Evolutionary conservation across 2,329 filamentous ascomycete genomes (phyloP), one percentile per base, ranked within the genome.

Genomic region (Cytospora mali): DNA sequence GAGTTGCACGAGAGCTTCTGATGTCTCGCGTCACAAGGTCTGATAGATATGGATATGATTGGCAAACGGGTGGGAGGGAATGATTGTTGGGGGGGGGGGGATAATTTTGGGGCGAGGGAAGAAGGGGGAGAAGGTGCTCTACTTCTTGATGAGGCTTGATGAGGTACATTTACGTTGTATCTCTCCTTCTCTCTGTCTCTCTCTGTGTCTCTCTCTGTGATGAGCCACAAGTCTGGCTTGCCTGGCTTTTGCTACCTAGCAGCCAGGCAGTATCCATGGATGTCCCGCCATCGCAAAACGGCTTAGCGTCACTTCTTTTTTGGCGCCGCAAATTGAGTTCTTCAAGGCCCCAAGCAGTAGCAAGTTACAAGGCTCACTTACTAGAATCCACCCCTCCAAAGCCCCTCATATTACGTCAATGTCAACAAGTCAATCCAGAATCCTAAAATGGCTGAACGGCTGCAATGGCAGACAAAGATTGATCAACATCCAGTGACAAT

Each of bases 21-120:
- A 53, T 60, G 55, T 65, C 52, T 65, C 62, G 63, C 63, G 63
- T 65, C 63, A 65, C 55, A 65, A 60, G 63, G 50, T 51, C 51
- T 62, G 49, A 54, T 35, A 57, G 54, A 51, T 62, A 61, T 57
- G 62, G 51, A 55, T 55, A 53, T 58, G 58, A 60, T 55, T 60
- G 50, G 58, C 58, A 54, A 51, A 46, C 42, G 42, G 42, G 50
- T 35, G 39, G 35, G 46, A 31, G 50, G 57, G 27, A 42, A n/a
- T 60, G 25, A 46, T 46, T 33, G 31, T 9, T 9, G 31, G 31
- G 31, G 6, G 31, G 9, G 39, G n/a, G 7, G n/a, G 42, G n/a
- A 23, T 21, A 35, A 54, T 13, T n/a, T n/a, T n/a, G n/a, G n/a
- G 58, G 58, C 29, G 57, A 25, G 35, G 39, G 27, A 46, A 60